Evolutionary conservation across 2,329 filamentous ascomycete genomes (phyloP).

Genomic region (Microcera coccophila): DNA sequence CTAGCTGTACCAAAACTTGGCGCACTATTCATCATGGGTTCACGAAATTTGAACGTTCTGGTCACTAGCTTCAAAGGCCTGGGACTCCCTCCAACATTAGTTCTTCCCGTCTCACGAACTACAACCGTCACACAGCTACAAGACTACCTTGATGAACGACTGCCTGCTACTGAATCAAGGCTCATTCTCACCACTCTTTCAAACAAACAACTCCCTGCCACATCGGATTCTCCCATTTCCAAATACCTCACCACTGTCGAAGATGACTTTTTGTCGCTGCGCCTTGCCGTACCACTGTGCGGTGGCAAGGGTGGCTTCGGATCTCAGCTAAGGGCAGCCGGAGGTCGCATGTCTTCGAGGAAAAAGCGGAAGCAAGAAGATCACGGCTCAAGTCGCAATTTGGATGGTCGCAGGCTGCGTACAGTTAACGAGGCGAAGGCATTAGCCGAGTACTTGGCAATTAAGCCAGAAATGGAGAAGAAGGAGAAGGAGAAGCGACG

Average conservation of each 20-base stretch:
- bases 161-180: conserved; percentile 54
- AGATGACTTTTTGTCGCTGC: conserved; percentile 75
- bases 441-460: conserved; percentile 87
- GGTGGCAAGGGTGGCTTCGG: conserved; percentile 98
- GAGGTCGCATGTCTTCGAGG: conserved; percentile 94
- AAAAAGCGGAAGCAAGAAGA: conserved; percentile 84
- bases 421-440: conserved; percentile 95
- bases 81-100: conserved; percentile 75
- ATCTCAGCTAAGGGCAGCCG: conserved; percentile 91
- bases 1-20: too few relatives aligned
- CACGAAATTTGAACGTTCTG: conserved; percentile 69
- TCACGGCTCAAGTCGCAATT: conserved; percentile 86
- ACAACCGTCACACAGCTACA: conserved; percentile 66
- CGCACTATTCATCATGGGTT: conserved; percentile 50
- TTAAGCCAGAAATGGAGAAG: conserved; percentile 96
- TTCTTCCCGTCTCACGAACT: conserved; percentile 65
- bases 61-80: conserved; percentile 81
- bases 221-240: conserved; percentile 54
- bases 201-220: conserved; percentile 63
- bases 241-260: conserved; percentile 53
- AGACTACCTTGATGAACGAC: conserved; percentile 56
- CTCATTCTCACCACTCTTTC: conserved; percentile 79
- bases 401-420: conserved; percentile 83
- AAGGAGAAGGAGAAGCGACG: conserved; percentile 85
- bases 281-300: conserved; percentile 72